Conservation (phyloP, 2,329 filamentous ascomycete species). For the Colletotrichum spinosum region DNA sequence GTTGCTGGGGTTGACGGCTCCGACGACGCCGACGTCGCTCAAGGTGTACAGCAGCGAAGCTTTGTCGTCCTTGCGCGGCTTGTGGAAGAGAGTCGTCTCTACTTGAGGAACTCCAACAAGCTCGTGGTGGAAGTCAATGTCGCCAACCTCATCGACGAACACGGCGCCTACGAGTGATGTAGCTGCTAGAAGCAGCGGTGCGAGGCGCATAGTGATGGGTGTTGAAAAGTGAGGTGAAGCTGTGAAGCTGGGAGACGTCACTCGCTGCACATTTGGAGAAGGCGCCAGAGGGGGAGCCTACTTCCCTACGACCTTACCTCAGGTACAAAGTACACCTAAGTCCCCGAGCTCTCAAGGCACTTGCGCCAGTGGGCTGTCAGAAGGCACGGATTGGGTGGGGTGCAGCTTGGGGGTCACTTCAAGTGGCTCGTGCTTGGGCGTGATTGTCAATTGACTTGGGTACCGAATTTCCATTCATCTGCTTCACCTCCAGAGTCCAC, state of each 20-base stretch:
- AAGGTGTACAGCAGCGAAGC: slow-evolving; percentile 92
- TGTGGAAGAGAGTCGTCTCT: slow-evolving; percentile 94
- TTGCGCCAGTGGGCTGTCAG: slow-evolving; percentile 1
- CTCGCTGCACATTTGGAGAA: slow-evolving; percentile 9
- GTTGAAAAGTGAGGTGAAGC: slow-evolving; percentile 24
- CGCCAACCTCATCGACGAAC: slow-evolving; percentile 90
- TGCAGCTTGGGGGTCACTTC: not conserved
- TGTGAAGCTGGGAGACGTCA: slow-evolving; percentile 17
- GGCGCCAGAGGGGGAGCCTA: not conserved
- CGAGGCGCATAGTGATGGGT: slow-evolving; percentile 38
- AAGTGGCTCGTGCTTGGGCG: slow-evolving; percentile 23
- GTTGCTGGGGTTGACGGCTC: slow-evolving; percentile 88
- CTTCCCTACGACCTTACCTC: not conserved
- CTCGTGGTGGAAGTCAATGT: slow-evolving; percentile 92
- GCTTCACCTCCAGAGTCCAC: slow-evolving; percentile 9
- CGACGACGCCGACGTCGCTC: slow-evolving; percentile 85
- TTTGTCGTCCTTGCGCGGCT: slow-evolving; percentile 82
- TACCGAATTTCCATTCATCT: slow-evolving; percentile 4
- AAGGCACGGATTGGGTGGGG: slow-evolving; percentile 23
- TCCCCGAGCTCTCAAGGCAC: not conserved
- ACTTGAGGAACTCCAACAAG: slow-evolving; percentile 85
- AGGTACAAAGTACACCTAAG: not conserved
- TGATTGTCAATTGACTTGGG: not conserved
- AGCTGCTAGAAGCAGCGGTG: slow-evolving; percentile 49
- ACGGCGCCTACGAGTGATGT: slow-evolving; percentile 70